Evolutionary conservation across 2,329 filamentous ascomycete species (phyloP).

Genomic region (Penicillium sp.): DNA sequence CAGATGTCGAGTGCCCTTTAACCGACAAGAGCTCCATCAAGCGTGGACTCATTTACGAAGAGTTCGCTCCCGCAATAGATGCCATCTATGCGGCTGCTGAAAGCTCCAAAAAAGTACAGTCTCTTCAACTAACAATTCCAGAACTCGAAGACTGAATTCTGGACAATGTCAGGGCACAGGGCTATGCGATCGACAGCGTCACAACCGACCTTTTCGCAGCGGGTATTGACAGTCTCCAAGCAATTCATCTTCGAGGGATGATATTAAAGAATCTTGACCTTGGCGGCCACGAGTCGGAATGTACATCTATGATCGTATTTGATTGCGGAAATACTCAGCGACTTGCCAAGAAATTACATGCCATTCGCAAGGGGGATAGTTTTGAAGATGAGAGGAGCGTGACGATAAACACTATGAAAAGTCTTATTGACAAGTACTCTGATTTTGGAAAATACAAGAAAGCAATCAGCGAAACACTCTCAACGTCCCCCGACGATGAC

Average conservation of each 20-base stretch:
- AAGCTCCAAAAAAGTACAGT: not conserved
- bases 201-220: constrained; percentile 43
- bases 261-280: constrained; percentile 40
- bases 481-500: not conserved
- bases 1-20: not conserved
- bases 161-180: too few species aligned
- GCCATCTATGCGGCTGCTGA: not conserved
- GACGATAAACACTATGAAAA: too few species aligned
- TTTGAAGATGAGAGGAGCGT: too few species aligned
- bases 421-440: too few species aligned
- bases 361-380: not conserved
- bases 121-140: not conserved
- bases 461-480: too few species aligned
- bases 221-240: constrained; percentile 47
- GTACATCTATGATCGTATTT: constrained; percentile 2
- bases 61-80: not conserved
- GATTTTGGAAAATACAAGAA: too few species aligned
- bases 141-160: not conserved
- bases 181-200: not conserved
- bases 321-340: not conserved
- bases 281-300: constrained; percentile 30
- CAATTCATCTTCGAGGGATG: constrained; percentile 43
- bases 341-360: not conserved
- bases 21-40: not conserved
- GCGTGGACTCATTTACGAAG: not conserved